These are phyloP conservation scores for Rhododendron henanense DNA, from an alignment of 148 eudicot species.

Conservation along the genomic window DNA sequence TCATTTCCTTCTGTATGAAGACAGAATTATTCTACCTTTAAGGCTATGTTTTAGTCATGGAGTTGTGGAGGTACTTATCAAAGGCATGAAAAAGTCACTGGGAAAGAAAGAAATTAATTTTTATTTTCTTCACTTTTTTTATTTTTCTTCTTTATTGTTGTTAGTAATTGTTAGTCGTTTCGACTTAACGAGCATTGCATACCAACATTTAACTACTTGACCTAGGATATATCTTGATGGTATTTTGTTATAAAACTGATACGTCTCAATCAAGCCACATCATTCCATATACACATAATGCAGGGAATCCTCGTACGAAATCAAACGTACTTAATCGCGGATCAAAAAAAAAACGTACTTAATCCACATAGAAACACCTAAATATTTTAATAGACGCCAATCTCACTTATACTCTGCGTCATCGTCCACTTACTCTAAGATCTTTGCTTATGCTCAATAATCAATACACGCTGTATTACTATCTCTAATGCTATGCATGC, in stretches of 20 bases:
- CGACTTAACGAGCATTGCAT: background rate
- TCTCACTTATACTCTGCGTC: background rate
- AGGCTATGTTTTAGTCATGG: background rate
- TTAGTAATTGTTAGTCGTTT: background rate
- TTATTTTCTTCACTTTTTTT: background rate
- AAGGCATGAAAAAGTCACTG: background rate
- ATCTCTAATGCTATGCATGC: background rate
- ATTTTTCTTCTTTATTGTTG: background rate
- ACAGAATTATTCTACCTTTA: background rate
- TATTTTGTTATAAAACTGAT: background rate
- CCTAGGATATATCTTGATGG: background rate
- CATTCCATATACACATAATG: background rate
- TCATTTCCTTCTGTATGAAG: background rate
- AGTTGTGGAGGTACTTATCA: background rate
- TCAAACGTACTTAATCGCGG: background rate
- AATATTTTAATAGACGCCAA: background rate
- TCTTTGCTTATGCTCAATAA: background rate
- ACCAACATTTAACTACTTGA: background rate
- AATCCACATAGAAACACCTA: background rate
- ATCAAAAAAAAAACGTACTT: background rate
- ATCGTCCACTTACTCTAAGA: background rate
- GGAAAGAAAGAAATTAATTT: background rate
- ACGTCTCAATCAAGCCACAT: background rate
- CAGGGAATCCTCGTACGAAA: background rate
- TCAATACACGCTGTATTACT: background rate